Evolutionary conservation across 176 grass and related monocot species (phyloP).

Genomic region (Phoenix roebelenii): DNA sequence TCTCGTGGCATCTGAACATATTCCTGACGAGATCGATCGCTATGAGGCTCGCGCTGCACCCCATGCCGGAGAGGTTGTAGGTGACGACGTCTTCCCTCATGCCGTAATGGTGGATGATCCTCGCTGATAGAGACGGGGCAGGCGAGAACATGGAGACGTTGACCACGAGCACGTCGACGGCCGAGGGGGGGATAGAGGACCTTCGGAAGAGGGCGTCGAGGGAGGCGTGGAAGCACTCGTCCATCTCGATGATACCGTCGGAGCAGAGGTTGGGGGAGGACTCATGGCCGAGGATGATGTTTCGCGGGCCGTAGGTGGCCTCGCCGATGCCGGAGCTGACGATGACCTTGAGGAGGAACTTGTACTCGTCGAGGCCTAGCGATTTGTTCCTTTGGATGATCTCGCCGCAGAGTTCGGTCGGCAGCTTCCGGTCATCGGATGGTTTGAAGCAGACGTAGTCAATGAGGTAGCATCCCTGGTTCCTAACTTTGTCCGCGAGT

Average conservation of each 20-base stretch:
- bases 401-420: constrained; percentile 73
- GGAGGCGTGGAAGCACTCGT: constrained; percentile 62
- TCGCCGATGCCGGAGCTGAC: constrained; percentile 92
- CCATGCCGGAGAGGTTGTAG: constrained; percentile 92
- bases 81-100: constrained; percentile 61
- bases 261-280: constrained; percentile 32
- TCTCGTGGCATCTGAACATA: constrained; percentile 47
- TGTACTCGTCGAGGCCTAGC: constrained; percentile 82
- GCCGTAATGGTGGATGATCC: constrained; percentile 41
- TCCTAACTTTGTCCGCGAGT: constrained; percentile 16
- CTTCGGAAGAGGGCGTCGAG: constrained; percentile 69
- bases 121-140: constrained; percentile 58
- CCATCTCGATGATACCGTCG: constrained; percentile 83
- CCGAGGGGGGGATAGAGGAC: constrained; percentile 19
- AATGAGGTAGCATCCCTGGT: constrained; percentile 62
- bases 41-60: constrained; percentile 81
- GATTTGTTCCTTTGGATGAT: constrained; percentile 76
- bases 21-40: constrained; percentile 64
- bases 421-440: constrained; percentile 78
- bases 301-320: constrained; percentile 82
- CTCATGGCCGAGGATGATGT: constrained; percentile 65
- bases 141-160: constrained; percentile 98
- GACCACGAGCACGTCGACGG: constrained; percentile 65
- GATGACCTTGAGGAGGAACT: constrained; percentile 96
- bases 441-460: constrained; percentile 91